Evolutionary conservation across 1,284 basidiomycete species (phyloP), one percentile per base, ranked within the genome.

Genomic region (Chondrostereum purpureum): DNA sequence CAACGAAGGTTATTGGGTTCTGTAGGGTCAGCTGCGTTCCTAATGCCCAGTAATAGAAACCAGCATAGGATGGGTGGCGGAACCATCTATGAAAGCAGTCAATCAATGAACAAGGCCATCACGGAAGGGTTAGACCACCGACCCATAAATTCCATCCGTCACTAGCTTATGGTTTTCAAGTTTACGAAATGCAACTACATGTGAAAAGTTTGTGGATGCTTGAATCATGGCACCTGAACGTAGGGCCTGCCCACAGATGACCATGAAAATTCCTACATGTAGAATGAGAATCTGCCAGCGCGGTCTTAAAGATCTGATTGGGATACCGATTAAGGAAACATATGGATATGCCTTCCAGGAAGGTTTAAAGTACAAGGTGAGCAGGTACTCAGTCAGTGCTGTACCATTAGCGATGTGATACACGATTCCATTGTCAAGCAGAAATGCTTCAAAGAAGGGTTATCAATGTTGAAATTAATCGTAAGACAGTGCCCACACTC

Each of bases 11-110:
- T 18, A 93, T 34, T 0, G 89, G 78, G 61, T 99, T 99, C 56
- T 90, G 90, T 19, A 99, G 72, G 3, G 93, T 77, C n/a, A 99
- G 64, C 60, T 99, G 94, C 0, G 94, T 97, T 1, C 92, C 92
- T 22, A 99, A 57, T 0, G 93, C 94, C 95, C 95, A 99, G 64
- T 95, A 98, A 66, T 89, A 96, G 72, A 99, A 99, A 2, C 95
- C 96, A 0, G 90, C 80, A 57, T 99, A 99, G 0, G 93, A 96
- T 6, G 96, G 96, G 63, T 99, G 96, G 3, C 96, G 82, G 48
- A 84, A 88, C 77, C 81, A 91, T 18, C 91, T 93, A 53, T 17
- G 8, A 21, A 21, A 34, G 19, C 8, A 18, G 45, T 34, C 16
- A n/a, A 35, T 31, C 41, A 11, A 49, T 37, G 35, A 42, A 35